Evolutionary conservation across 2,329 filamentous ascomycete species (phyloP), one percentile per base, ranked within the genome.

Genomic region (Albifimbria verrucaria): DNA sequence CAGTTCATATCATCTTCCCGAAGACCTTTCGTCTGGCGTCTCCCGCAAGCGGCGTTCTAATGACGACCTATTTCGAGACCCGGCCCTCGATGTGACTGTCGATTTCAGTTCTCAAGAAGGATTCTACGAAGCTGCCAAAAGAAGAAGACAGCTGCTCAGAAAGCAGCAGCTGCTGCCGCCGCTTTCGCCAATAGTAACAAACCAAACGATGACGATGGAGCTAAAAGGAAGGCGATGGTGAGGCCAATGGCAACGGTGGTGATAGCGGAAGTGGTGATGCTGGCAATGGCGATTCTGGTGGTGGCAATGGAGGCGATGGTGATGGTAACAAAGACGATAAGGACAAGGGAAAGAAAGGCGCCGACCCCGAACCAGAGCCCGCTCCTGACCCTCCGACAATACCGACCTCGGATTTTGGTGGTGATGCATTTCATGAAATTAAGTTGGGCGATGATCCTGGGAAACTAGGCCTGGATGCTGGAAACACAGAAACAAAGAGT

Each of bases 401-500:
- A 18, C 60, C 67, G 3, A 62, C 59, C 17, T 61, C 65, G 21
- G 77, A 76, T 47, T 71, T 77, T 43, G 79, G 81, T 52, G 71
- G 77, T n/a, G 68, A 70, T 49, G 59, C 67, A 6, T 89, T 90
- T 59, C 78, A 88, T 44, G 86, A 90, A 24, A 83, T 91, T 58
- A 88, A 83, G 61, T 69, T 90, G 23, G 66, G 67, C n/a, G 80
- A 85, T 58, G 84, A 87, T 52, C 64, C 71, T n/a, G 81, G 83
- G 1, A 80, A 82, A 52, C 64, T 84, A 6, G 81, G 85, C 56
- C 64, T 84, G 15, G 79, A 75, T 55, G 78, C 85, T 60, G 79
- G 78, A 48, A 66, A 72, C n/a, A 70, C 72, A 22, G 73, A 74
- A 36, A 64, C 65, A 12, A 80, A 80, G 57, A 64, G 68, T 39